Percentiles rank a stretch among this genome's conserved stretches.
These are phyloP conservation scores for Pseudogymnoascus sp. DNA, from an alignment of 2,329 filamentous ascomycete species.

Conservation along the genomic window DNA sequence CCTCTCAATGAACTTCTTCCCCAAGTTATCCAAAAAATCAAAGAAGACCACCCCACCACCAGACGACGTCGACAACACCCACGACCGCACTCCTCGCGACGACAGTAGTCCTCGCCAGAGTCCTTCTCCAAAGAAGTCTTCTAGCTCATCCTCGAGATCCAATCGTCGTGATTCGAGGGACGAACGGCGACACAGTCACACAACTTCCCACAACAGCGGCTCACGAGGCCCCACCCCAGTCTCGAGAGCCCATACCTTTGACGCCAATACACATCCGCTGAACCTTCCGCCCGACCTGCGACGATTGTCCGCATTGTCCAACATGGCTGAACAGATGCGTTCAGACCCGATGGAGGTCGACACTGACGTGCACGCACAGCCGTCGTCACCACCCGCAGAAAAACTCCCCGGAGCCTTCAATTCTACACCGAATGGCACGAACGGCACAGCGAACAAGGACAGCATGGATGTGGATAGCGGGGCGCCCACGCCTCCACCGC, in stretches of 20 bases:
- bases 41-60: conserved; percentile 23
- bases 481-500: conserved; percentile 62
- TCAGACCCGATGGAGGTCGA: conserved; percentile 67
- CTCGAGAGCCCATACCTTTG: conserved; percentile 36
- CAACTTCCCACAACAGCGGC: conserved; percentile 25
- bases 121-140: conserved; percentile 24
- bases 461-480: conserved; percentile 34
- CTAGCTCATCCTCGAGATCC: conserved; percentile 17
- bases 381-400: conserved; percentile 45
- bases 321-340: conserved; percentile 39
- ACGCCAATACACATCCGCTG: conserved; percentile 72
- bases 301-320: conserved; percentile 60
- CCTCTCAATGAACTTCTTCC: conserved; percentile 28
- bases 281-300: conserved; percentile 84
- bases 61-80: conserved; percentile 18
- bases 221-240: conserved; percentile 20
- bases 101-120: conserved; percentile 16
- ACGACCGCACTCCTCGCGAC: background rate
- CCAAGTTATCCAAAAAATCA: conserved; percentile 28
- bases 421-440: conserved; percentile 36
- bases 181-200: conserved; percentile 14
- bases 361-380: conserved; percentile 44
- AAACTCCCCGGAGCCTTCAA: conserved; percentile 35
- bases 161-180: conserved; percentile 16
- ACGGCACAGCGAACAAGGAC: conserved; percentile 29